Evolutionary conservation across 768 basidiomycete genomes (phyloP).

Genomic region (Leccinum fibrillosum): DNA sequence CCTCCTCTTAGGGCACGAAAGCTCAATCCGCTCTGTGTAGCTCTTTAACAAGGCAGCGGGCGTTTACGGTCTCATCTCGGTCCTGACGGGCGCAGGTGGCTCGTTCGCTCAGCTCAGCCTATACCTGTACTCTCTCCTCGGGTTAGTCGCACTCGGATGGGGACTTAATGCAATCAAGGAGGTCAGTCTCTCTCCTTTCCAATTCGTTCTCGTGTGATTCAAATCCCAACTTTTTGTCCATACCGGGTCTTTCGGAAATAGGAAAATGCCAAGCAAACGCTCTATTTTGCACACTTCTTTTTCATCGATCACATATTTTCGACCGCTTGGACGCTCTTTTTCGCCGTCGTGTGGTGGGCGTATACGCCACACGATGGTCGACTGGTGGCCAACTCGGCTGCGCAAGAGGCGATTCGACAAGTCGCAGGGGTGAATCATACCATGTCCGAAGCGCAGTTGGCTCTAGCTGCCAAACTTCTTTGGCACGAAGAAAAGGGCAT

Average conservation of each 20-base stretch:
- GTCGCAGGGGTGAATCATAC: conserved; percentile 48
- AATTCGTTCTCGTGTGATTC: conserved; percentile 7
- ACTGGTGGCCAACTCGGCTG: conserved; percentile 74
- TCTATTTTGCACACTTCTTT: conserved; percentile 91
- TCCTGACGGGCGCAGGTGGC: conserved; percentile 88
- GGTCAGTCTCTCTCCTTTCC: conserved; percentile 45
- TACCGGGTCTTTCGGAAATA: conserved; percentile 29
- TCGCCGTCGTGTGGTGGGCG: conserved; percentile 87
- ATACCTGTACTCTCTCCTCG: conserved; percentile 89
- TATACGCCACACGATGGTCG: conserved; percentile 90
- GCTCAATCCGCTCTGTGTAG: conserved; percentile 35
- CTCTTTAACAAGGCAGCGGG: conserved; percentile 97
- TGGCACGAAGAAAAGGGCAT: conserved; percentile 90
- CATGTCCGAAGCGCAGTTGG: conserved; percentile 65
- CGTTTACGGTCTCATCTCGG: conserved; percentile 91
- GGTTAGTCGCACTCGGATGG: conserved; percentile 79
- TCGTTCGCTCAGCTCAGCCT: conserved; percentile 89
- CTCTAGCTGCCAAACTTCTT: conserved; percentile 69
- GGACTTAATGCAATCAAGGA: conserved; percentile 82
- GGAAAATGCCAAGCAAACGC: conserved; percentile 84
- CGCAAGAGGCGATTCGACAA: conserved; percentile 83
- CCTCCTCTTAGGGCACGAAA: not conserved
- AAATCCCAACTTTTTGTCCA: not conserved
- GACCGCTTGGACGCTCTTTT: conserved; percentile 90
- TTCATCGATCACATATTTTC: conserved; percentile 88